phyloP scores from a whole-genome alignment of 768 basidiomycete genomes.

The Gloeostereum incarnatum region DNA sequence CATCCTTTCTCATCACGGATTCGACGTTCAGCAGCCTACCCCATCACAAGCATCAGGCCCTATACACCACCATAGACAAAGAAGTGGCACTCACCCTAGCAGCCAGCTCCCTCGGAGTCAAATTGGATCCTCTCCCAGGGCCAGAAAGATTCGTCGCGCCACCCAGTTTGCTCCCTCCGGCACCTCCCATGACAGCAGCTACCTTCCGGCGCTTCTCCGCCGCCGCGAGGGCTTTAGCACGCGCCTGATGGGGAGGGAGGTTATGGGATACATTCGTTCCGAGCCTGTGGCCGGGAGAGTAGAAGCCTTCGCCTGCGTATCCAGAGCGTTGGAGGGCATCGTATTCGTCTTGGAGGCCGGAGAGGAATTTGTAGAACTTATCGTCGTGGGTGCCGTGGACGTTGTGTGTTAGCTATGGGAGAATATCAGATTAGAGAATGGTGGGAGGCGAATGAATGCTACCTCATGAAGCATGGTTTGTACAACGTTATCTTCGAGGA shows the following conservation, averaged over 20 bases:
- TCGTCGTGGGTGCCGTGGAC: slow-evolving; percentile 88
- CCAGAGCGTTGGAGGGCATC: slow-evolving; percentile 71
- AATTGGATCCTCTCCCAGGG: slow-evolving; percentile 4
- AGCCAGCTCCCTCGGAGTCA: slow-evolving; percentile 64
- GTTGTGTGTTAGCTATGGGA: slow-evolving; percentile 71
- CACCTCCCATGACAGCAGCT: slow-evolving; percentile 33
- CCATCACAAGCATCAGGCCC: slow-evolving; percentile 5
- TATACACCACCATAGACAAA: neutral
- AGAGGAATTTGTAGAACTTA: slow-evolving; percentile 66
- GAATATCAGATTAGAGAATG: slow-evolving; percentile 3
- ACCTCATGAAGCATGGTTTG: slow-evolving; percentile 91
- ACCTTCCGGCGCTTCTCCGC: slow-evolving; percentile 63
- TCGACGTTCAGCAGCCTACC: slow-evolving; percentile 81
- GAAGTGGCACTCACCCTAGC: slow-evolving; percentile 41
- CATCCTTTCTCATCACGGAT: slow-evolving; percentile 68
- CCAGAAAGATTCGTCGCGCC: slow-evolving; percentile 39
- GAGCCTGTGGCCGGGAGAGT: slow-evolving; percentile 67
- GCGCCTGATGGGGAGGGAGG: slow-evolving; percentile 55
- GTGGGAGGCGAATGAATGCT: neutral
- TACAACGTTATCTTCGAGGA: slow-evolving; percentile 66
- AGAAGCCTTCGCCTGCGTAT: slow-evolving; percentile 90
- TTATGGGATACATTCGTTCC: slow-evolving; percentile 64
- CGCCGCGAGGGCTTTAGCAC: slow-evolving; percentile 62
- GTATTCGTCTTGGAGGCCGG: slow-evolving; percentile 76
- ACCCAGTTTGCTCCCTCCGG: slow-evolving; percentile 46